phyloP scores from a whole-genome alignment of 441 rosid species.

The Populus hybrid region DNA sequence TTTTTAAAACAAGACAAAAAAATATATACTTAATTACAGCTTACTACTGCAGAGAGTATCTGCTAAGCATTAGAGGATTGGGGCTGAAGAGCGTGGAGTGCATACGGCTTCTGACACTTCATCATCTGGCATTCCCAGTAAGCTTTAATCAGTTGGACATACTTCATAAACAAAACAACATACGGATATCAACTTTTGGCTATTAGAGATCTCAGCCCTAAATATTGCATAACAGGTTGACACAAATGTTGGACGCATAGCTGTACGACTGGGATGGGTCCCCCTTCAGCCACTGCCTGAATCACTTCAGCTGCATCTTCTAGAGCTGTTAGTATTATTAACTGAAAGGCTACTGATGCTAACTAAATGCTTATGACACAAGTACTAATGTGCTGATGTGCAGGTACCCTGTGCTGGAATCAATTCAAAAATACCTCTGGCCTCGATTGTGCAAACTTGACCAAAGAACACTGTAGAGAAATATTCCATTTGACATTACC shows the following conservation, averaged over 20 bases:
- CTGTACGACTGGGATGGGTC: conserved; percentile 96
- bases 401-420: conserved; percentile 90
- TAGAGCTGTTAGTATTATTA: conserved; percentile 72
- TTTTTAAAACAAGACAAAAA: not conserved
- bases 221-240: conserved; percentile 59
- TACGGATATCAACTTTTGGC: not conserved
- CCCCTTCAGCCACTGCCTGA: conserved; percentile 96
- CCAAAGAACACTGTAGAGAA: conserved; percentile 74
- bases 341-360: not conserved
- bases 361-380: not conserved
- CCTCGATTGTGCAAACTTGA: conserved; percentile 97
- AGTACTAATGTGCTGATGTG: conserved; percentile 22
- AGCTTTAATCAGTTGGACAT: conserved; percentile 23
- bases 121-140: conserved; percentile 96
- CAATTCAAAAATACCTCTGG: conserved; percentile 91
- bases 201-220: conserved; percentile 17
- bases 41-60: conserved; percentile 64
- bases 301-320: conserved; percentile 84
- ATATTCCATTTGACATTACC: conserved; percentile 15
- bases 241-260: conserved; percentile 96
- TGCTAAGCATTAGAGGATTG: conserved; percentile 78
- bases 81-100: conserved; percentile 98
- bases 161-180: not conserved
- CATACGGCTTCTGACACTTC: conserved; percentile 90
- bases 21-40: not conserved